These are phyloP conservation scores for Sonneratia alba DNA, from an alignment of 345 rosid genomes.

Conservation along the genomic window DNA sequence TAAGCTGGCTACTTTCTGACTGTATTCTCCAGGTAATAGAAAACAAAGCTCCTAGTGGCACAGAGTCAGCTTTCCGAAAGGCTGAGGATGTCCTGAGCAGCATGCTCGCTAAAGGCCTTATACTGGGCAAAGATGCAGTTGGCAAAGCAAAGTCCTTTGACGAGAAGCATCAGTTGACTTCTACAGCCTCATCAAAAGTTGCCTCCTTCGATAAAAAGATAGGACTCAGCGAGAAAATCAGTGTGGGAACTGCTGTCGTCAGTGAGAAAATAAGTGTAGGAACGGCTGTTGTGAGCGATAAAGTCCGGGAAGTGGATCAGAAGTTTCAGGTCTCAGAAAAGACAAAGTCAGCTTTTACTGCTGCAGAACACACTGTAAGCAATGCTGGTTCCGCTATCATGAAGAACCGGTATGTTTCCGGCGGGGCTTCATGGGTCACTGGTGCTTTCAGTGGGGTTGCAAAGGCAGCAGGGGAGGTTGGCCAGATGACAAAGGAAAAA, in stretches of 20 bases:
- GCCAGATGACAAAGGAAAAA: conserved; percentile 91
- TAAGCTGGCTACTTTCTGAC: background rate
- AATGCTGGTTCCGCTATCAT: conserved; percentile 85
- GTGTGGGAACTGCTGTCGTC: conserved; percentile 60
- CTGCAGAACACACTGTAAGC: conserved; percentile 79
- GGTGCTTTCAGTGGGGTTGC: conserved; percentile 80
- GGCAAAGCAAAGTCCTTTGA: conserved; percentile 78
- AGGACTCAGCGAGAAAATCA: conserved; percentile 76
- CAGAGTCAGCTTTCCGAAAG: conserved; percentile 61
- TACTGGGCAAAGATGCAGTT: conserved; percentile 84
- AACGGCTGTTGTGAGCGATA: conserved; percentile 62
- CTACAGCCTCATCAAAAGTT: conserved; percentile 84
- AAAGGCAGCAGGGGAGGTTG: conserved; percentile 92
- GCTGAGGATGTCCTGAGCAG: conserved; percentile 83
- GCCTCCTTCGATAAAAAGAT: conserved; percentile 73
- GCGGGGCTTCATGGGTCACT: conserved; percentile 73
- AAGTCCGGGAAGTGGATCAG: conserved; percentile 87
- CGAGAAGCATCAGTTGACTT: conserved; percentile 82
- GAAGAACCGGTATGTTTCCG: conserved; percentile 78
- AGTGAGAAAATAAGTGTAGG: conserved; percentile 74
- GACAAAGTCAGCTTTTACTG: conserved; percentile 81
- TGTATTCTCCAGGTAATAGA: conserved; percentile 29
- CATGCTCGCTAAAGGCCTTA: conserved; percentile 91
- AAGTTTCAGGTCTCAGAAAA: conserved; percentile 93
- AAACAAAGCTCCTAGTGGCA: conserved; percentile 39